Evolutionary conservation across 345 rosid genomes (phyloP).

Genomic region (Combretum micranthum): DNA sequence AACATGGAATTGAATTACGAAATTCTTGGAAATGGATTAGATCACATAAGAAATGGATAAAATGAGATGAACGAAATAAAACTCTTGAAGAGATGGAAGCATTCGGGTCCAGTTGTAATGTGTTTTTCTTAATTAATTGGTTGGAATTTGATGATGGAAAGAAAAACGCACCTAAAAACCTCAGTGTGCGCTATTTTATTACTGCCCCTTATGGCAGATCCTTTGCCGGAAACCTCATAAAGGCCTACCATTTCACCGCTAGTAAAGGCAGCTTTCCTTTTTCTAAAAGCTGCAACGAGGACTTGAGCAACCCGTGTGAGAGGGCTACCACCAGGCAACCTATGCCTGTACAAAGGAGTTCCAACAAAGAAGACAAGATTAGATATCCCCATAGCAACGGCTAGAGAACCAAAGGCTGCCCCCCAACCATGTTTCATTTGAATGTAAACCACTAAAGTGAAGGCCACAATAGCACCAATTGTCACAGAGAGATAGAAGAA

Average conservation of each 20-base stretch:
- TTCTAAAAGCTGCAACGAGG: conserved; percentile 65
- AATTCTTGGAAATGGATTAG: no score
- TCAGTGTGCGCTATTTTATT: conserved; percentile 66
- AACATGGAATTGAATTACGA: no score
- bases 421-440: conserved; percentile 85
- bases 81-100: no score
- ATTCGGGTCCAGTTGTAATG: no score
- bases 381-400: conserved; percentile 83
- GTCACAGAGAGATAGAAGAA: conserved; percentile 86
- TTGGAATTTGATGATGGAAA: neutral
- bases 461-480: conserved; percentile 74
- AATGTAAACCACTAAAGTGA: conserved; percentile 81
- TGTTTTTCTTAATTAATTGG: neutral
- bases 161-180: conserved; percentile 43
- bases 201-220: conserved; percentile 75
- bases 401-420: conserved; percentile 75
- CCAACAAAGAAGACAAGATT: conserved; percentile 71
- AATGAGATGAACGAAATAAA: no score
- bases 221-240: conserved; percentile 67
- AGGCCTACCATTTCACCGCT: conserved; percentile 71
- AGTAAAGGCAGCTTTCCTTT: conserved; percentile 49
- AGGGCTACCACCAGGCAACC: conserved; percentile 97
- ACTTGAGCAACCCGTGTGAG: conserved; percentile 86
- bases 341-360: conserved; percentile 81
- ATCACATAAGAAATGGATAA: no score